These are phyloP conservation scores for Rhodotorula sp. DNA, from an alignment of 1,284 basidiomycete genomes.

Conservation along the genomic window DNA sequence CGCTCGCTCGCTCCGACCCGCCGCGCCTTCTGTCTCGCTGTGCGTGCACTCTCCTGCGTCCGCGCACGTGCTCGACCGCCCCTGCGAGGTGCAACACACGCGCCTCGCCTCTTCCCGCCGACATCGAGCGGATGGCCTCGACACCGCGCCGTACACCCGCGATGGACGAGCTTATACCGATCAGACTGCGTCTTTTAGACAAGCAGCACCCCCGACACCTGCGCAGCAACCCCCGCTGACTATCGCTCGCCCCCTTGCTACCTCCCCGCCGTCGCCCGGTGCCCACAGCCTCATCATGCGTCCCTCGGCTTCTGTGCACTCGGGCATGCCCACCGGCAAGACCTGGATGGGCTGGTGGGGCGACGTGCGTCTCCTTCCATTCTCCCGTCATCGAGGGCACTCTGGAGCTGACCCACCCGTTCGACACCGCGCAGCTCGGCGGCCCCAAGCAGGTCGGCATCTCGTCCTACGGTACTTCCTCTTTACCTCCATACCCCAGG, in stretches of 20 bases:
- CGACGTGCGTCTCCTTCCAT: conserved; percentile 51
- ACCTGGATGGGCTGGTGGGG: conserved; percentile 70
- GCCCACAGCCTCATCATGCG: conserved; percentile 12
- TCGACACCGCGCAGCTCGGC: conserved; percentile 43
- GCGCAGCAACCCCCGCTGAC: not conserved
- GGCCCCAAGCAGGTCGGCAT: conserved; percentile 76
- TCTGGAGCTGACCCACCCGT: not conserved
- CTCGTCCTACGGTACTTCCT: conserved; percentile 69
- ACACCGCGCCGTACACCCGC: not conserved
- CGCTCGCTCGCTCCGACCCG: no score
- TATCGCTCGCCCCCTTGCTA: not conserved
- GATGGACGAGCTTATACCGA: no score
- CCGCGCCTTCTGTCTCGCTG: no score
- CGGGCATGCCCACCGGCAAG: conserved; percentile 33
- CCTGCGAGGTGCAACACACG: no score
- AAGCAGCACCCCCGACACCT: no score
- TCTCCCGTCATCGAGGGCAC: not conserved
- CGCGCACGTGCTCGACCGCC: no score
- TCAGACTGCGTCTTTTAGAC: no score
- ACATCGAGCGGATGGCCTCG: no score
- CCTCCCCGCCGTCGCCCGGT: not conserved
- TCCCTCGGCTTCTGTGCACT: conserved; percentile 26
- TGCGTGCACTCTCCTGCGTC: no score
- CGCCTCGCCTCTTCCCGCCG: no score
- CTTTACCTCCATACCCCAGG: no score